Evolutionary conservation across 2,329 filamentous ascomycete genomes (phyloP).

Genomic region (Cordyceps tenuipes): DNA sequence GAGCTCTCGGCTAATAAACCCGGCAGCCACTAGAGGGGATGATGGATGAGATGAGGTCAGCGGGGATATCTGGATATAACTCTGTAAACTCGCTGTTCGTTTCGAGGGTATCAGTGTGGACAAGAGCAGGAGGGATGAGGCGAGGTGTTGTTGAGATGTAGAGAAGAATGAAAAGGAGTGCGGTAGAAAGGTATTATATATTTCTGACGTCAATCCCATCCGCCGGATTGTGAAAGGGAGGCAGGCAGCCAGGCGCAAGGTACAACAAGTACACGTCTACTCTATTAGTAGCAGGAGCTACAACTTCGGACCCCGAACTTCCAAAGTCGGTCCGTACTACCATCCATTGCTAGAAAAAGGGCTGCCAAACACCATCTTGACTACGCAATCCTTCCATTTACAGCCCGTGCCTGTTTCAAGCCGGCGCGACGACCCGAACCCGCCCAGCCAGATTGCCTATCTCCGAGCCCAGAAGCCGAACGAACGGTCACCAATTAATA

Average conservation of each 20-base stretch:
- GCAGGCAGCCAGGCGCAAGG: background rate
- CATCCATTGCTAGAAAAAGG: background rate
- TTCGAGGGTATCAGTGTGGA: background rate
- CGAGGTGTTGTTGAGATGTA: background rate
- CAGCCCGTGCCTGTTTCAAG: background rate
- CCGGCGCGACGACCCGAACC: background rate
- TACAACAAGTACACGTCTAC: no score
- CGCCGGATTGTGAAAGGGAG: background rate
- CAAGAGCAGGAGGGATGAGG: background rate
- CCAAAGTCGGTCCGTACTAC: background rate
- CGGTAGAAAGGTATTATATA: background rate
- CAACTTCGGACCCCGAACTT: background rate
- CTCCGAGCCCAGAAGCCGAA: conserved; percentile 1
- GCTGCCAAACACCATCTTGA: background rate
- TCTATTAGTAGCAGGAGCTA: no score
- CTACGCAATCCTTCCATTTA: background rate
- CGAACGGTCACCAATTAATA: no score
- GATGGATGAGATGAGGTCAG: no score
- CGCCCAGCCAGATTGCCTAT: background rate
- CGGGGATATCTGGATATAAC: no score
- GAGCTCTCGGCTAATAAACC: background rate
- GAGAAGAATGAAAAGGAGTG: background rate
- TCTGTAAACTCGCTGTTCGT: no score
- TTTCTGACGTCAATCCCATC: background rate
- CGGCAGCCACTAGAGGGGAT: background rate